Percentiles rank a stretch among this genome's conserved stretches.
These are phyloP conservation scores for Collybiopsis confluens DNA, from an alignment of 768 basidiomycete species.

Conservation along the genomic window DNA sequence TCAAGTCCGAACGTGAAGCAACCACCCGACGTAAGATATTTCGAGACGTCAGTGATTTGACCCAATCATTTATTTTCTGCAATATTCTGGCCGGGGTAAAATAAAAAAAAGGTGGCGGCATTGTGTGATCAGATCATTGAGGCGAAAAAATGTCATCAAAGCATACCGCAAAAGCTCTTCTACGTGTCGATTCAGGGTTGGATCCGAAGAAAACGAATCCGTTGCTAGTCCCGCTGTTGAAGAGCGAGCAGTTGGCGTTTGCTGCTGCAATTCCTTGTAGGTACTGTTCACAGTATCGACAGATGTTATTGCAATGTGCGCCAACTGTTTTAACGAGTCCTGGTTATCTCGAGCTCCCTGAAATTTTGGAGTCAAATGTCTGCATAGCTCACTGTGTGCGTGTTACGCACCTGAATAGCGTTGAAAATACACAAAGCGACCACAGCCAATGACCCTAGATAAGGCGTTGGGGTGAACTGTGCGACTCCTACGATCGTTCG, in stretches of 20 bases:
- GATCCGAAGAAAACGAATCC: background rate
- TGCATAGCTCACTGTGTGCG: too few relatives aligned
- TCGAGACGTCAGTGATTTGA: background rate
- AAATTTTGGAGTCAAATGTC: too few relatives aligned
- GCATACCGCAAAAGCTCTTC: background rate
- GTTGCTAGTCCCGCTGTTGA: background rate
- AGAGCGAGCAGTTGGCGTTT: background rate
- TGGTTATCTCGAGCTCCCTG: conserved; percentile 1
- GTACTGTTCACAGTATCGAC: background rate
- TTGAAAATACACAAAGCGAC: background rate
- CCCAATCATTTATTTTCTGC: background rate
- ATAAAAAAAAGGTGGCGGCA: background rate
- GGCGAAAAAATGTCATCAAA: background rate
- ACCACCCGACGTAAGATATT: background rate
- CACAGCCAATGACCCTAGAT: background rate
- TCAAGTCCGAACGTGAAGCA: background rate
- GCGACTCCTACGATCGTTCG: background rate
- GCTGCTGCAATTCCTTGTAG: background rate
- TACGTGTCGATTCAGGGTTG: background rate
- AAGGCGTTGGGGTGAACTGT: background rate
- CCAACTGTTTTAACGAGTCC: background rate
- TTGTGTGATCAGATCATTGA: too few relatives aligned
- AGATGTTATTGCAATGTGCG: too few relatives aligned
- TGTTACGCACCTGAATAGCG: background rate
- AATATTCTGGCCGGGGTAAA: background rate